Base-by-base conservation (phyloP, 78 protist genomes). In the Mantamonas sphyraenae region DNA sequence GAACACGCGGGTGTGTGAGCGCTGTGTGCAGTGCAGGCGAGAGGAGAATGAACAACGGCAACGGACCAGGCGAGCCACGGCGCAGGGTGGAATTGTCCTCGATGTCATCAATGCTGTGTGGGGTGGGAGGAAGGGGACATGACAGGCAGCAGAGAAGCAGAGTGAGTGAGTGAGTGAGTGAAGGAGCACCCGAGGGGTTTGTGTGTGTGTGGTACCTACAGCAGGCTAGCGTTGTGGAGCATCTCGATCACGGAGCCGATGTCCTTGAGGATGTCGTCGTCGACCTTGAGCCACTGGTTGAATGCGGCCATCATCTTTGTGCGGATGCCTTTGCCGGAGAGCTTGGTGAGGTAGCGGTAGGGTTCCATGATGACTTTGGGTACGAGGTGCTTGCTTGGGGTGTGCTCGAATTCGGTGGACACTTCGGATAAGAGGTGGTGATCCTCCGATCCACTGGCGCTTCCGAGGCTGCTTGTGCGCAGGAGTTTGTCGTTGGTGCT, bases 71-170 rank as follows among this genome's bases (percentile, higher is more conserved):
- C 19, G 64, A 50, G 28, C 94, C 92, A 26, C 97, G 81, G 50
- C 97, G 79, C n/a, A 93, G 84, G 33, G 56, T 66, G 3, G 93
- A 84, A 45, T 79, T 80, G 76, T 93, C 97, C 74, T 93, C 92
- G 12, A 93, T 89, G 71, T 93, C 97, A 63, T 93, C 97, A 53
- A 91, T 87, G 30, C 87, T 79, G n/a, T n/a, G n/a, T n/a, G n/a
- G n/a, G n/a, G n/a, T n/a, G n/a, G n/a, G n/a, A n/a, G n/a, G n/a
- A n/a, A n/a, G n/a, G n/a, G n/a, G n/a, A n/a, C n/a, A n/a, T n/a
- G n/a, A n/a, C n/a, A n/a, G n/a, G n/a, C n/a, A n/a, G n/a, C n/a
- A n/a, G 71, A 9, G 20, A 7, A 3, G 14, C 30, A 0, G 26
- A 42, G 50, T 2, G n/a, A 37, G 28, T 8, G 3, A 17, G 12